phyloP scores from a whole-genome alignment of 305 asterid genomes.

The Fraxinus dipetala region DNA sequence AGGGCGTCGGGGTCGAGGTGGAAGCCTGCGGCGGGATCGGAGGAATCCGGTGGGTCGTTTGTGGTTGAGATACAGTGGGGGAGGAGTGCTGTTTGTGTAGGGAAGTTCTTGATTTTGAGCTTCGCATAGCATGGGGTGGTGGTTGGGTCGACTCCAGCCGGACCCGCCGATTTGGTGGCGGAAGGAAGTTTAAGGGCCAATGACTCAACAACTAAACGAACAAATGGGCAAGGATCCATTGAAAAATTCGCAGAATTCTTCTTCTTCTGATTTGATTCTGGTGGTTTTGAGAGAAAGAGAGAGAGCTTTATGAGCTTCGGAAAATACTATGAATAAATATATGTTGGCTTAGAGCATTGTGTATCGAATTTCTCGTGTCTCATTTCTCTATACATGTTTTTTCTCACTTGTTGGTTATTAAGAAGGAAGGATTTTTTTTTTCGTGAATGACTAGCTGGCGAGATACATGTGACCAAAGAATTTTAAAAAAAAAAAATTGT shows the following conservation, averaged over 20 bases:
- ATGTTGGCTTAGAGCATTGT: background rate
- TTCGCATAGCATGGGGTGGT: conserved; percentile 73
- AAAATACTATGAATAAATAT: conserved; percentile 3
- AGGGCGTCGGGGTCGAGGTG: conserved; percentile 68
- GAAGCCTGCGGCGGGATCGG: conserved; percentile 43
- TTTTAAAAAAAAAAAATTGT: no score
- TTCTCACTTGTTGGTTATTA: background rate
- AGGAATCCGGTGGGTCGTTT: conserved; percentile 32
- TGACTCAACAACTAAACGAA: conserved; percentile 62
- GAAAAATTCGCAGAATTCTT: background rate
- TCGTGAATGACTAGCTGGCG: background rate
- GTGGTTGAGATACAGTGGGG: conserved; percentile 38
- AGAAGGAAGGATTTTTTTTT: background rate
- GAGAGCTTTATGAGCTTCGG: background rate
- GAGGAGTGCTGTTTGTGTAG: conserved; percentile 62
- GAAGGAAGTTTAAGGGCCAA: conserved; percentile 60
- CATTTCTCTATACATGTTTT: background rate
- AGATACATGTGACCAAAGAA: background rate
- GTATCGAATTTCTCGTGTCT: background rate
- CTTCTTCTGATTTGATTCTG: background rate
- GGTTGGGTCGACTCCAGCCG: conserved; percentile 55
- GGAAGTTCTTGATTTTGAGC: conserved; percentile 58
- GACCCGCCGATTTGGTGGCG: conserved; percentile 47
- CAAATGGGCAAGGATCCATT: conserved; percentile 96
- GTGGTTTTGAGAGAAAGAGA: background rate